Conservation (phyloP, 176 grass and related monocot species). For the Triticum urartu region DNA sequence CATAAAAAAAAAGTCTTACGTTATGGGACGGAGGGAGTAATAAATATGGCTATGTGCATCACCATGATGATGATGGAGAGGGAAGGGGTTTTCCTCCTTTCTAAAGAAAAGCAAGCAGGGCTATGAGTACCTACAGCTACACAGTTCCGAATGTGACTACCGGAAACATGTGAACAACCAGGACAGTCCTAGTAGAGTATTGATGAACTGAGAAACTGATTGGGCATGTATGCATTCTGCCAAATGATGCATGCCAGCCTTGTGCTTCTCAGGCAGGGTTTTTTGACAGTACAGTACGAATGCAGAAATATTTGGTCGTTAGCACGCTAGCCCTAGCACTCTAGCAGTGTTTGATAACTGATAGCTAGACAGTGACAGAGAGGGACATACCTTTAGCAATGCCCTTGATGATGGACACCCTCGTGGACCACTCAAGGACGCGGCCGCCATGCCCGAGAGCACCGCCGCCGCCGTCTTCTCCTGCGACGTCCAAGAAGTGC, state of each 20-base stretch:
- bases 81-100: too few species aligned
- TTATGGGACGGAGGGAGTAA: too few species aligned
- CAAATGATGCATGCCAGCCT: conserved; percentile 22
- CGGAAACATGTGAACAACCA: conserved; percentile 25
- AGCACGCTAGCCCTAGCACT: not conserved
- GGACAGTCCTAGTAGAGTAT: not conserved
- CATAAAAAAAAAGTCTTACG: too few species aligned
- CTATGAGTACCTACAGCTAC: conserved; percentile 11
- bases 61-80: too few species aligned
- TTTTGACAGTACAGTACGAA: conserved; percentile 27
- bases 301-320: conserved; percentile 26
- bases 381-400: conserved; percentile 79
- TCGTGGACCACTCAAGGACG: conserved; percentile 71
- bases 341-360: not conserved
- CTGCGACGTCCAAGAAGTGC: conserved; percentile 60
- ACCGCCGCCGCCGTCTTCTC: not conserved
- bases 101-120: not conserved
- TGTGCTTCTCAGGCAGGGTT: conserved; percentile 15
- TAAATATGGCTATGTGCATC: too few species aligned
- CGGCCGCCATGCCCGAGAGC: not conserved
- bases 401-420: conserved; percentile 86
- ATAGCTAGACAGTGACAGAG: conserved; percentile 26
- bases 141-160: not conserved
- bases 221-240: not conserved
- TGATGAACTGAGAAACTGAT: not conserved